phyloP scores from a whole-genome alignment of 2,329 filamentous ascomycete species.

The Cercospora berteroae region DNA sequence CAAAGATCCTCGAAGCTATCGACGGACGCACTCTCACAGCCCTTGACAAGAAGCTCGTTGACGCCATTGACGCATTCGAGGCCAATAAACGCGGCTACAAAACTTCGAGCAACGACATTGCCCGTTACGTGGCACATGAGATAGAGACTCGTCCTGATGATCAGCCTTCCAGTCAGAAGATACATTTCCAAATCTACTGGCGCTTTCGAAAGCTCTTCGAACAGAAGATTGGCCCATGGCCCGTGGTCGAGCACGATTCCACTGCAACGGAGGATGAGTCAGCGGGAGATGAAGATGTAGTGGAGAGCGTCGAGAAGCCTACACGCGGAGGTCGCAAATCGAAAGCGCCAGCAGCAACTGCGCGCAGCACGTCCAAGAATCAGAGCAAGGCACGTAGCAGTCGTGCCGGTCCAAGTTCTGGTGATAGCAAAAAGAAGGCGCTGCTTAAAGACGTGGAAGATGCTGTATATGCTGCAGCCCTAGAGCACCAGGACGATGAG shows the following conservation, averaged over 20 bases:
- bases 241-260: not conserved
- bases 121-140: not conserved
- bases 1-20: slow-evolving; percentile 14
- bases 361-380: not conserved
- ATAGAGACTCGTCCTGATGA: not conserved
- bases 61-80: slow-evolving; percentile 1
- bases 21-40: slow-evolving; percentile 11
- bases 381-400: not conserved
- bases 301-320: not conserved
- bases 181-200: slow-evolving; percentile 21
- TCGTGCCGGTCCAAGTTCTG: not conserved
- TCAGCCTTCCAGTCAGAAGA: not conserved
- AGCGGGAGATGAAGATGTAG: not conserved
- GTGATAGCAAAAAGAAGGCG: not conserved
- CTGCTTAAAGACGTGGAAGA: not conserved
- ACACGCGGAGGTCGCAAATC: not conserved
- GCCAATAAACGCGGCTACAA: not conserved
- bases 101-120: not conserved
- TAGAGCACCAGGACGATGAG: not conserved
- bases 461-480: not conserved
- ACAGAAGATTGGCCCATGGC: not conserved
- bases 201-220: slow-evolving; percentile 11
- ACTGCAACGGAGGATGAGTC: not conserved
- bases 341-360: not conserved
- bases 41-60: slow-evolving; percentile 12